Conservation (phyloP, 1,284 basidiomycete species). For the Coniferiporia sulphurascens region DNA sequence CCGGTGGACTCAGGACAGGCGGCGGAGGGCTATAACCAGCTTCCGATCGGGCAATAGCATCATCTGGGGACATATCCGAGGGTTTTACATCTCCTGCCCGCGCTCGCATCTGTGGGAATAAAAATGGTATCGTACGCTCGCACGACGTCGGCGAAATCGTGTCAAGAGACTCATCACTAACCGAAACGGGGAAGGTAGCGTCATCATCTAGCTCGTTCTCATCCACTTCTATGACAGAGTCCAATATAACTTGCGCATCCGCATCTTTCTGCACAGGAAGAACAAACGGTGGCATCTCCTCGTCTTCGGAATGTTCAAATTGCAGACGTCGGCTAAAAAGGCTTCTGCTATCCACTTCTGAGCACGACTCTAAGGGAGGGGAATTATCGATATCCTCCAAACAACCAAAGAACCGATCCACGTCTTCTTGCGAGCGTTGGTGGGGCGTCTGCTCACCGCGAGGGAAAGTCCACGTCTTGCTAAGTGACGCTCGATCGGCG, state of each 20-base stretch:
- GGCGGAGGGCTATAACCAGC: neutral
- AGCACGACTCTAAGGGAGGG: constrained; percentile 25
- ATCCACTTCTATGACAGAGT: constrained; percentile 42
- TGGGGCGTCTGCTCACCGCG: constrained; percentile 28
- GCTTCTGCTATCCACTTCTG: constrained; percentile 6
- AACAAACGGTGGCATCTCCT: constrained; percentile 34
- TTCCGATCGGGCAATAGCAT: neutral
- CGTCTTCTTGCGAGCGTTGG: constrained; percentile 34
- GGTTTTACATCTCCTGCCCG: constrained; percentile 14
- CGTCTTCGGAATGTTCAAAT: constrained; percentile 9
- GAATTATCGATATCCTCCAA: constrained; percentile 52
- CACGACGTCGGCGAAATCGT: constrained; percentile 22
- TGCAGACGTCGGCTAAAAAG: constrained; percentile 17
- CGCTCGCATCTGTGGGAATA: constrained; percentile 21
- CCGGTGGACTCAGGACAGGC: neutral
- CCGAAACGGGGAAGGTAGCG: constrained; percentile 59
- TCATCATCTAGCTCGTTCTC: constrained; percentile 49
- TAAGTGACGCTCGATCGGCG: constrained; percentile 43
- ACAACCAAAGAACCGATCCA: constrained; percentile 72
- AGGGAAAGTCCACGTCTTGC: constrained; percentile 70
- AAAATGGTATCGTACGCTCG: constrained; percentile 27
- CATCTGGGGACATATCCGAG: neutral
- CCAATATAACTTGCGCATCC: constrained; percentile 24
- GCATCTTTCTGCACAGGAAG: constrained; percentile 40
- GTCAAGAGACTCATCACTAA: constrained; percentile 22